phyloP scores from a whole-genome alignment of 1,139 yeast species.

The Yamadazyma taylorii region DNA sequence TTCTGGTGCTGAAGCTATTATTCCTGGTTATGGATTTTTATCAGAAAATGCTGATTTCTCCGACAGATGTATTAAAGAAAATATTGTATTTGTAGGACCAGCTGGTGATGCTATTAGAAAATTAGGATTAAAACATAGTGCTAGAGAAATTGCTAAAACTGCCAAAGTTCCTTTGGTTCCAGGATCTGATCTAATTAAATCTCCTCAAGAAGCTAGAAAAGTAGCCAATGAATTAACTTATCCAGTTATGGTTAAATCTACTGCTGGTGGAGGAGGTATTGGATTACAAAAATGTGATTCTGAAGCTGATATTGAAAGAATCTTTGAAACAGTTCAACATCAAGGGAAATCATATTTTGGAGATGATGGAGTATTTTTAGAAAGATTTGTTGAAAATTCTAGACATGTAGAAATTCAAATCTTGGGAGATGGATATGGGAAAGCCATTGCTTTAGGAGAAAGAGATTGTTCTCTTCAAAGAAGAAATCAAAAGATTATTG shows the following conservation, averaged over 20 bases:
- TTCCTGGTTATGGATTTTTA: slow-evolving; percentile 96
- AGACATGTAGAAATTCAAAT: slow-evolving; percentile 96
- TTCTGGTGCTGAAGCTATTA: slow-evolving; percentile 85
- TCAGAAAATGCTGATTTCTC: slow-evolving; percentile 97
- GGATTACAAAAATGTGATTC: slow-evolving; percentile 92
- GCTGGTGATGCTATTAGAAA: slow-evolving; percentile 82
- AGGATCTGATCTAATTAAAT: slow-evolving; percentile 78
- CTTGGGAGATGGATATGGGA: slow-evolving; percentile 93
- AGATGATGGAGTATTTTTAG: slow-evolving; percentile 92
- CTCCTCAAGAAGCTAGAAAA: slow-evolving; percentile 69
- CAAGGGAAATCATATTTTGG: slow-evolving; percentile 93
- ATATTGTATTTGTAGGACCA: slow-evolving; percentile 88
- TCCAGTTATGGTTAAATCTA: slow-evolving; percentile 94
- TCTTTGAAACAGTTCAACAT: slow-evolving; percentile 87
- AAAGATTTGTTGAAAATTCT: slow-evolving; percentile 88
- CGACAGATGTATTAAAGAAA: slow-evolving; percentile 78
- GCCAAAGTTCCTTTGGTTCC: slow-evolving; percentile 96
- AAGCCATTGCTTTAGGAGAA: slow-evolving; percentile 91
- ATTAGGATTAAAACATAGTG: slow-evolving; percentile 92
- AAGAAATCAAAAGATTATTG: slow-evolving; percentile 93
- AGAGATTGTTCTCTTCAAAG: slow-evolving; percentile 97
- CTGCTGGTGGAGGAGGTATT: slow-evolving; percentile 99
- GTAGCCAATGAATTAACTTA: slow-evolving; percentile 80
- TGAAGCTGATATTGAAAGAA: slow-evolving; percentile 74
- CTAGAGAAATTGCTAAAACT: slow-evolving; percentile 83